Evolutionary conservation across 2,329 filamentous ascomycete genomes (phyloP), one percentile per base, ranked within the genome.

Genomic region (Atkinsonella hypoxylon): DNA sequence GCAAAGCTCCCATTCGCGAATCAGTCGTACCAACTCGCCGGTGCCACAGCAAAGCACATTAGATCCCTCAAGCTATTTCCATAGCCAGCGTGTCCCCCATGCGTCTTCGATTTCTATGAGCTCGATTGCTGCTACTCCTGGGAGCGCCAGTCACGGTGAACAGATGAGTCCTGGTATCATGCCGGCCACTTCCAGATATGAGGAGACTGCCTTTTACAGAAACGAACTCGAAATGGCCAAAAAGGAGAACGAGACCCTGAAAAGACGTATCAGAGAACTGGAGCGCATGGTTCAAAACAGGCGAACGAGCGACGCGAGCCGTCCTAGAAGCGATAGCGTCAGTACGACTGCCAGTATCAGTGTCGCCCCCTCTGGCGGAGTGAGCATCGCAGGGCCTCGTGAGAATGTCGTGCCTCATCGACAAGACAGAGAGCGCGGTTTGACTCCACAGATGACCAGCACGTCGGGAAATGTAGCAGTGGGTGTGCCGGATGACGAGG

Each of bases 171-270:
- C 78, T 0, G 71, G 74, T 3, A 63, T 81, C 26, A 66, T 83
- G 56, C 73, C 76, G 2, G 78, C 73, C 2, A 83, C 79, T 0
- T 64, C 71, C 11, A 73, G 81, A 12, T 82, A 81, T 60, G 81
- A 84, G 56, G 81, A 85, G 63, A 78, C 78, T 1, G 76, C 75
- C 0, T 75, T 74, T 53, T 79, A 79, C 57, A 71, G 80, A 4
- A 70, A 73, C 38, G 81, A 85, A 60, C 67, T 85, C 0, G 81
- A 85, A 22, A 66, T 59, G 5, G 77, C 78, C 39, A 83, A 82
- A 66, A 70, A 73, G 45, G 82, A 85, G 64, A 85, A 85, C 53
- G 81, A 85, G 48, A 62, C 64, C 0, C 65, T 85, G 44, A 82
- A 81, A 68, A 70, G 74, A 50, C 73, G 77, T 13, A 76, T 85